These are phyloP conservation scores for Pinus albicaulis DNA, from an alignment of 75 land plant species.

Conservation along the genomic window DNA sequence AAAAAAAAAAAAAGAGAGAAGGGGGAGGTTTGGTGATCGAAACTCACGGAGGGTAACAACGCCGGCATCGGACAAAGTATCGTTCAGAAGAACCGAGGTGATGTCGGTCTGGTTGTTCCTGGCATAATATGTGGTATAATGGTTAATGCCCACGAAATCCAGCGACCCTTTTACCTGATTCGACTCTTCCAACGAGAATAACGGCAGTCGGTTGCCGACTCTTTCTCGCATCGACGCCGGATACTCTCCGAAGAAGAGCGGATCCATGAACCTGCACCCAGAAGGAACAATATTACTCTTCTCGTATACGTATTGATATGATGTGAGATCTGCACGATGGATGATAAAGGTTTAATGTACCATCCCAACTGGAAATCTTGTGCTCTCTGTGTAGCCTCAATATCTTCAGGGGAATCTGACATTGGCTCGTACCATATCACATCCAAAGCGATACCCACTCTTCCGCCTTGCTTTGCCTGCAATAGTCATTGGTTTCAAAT, in stretches of 20 bases:
- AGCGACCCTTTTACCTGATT: conserved; percentile 53
- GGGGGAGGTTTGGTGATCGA: no score
- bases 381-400: conserved; percentile 44
- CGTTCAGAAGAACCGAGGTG: conserved; percentile 33
- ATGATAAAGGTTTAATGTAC: conserved; percentile 10
- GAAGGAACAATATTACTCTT: no score
- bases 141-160: conserved; percentile 80
- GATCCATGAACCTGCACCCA: conserved; percentile 66
- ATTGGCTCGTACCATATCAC: conserved; percentile 55
- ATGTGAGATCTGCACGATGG: not conserved
- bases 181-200: conserved; percentile 35
- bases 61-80: conserved; percentile 46
- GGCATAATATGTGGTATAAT: conserved; percentile 71
- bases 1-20: not conserved
- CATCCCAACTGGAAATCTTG: conserved; percentile 30
- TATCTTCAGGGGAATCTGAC: conserved; percentile 31
- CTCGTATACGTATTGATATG: no score
- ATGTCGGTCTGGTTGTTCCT: conserved; percentile 23
- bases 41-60: conserved; percentile 47
- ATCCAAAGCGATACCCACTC: conserved; percentile 51
- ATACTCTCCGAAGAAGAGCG: conserved; percentile 67
- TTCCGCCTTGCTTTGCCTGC: conserved; percentile 42
- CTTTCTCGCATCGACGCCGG: conserved; percentile 57
- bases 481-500: not conserved
- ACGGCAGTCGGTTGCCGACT: conserved; percentile 62